These are phyloP conservation scores for Krasilnikovozyma curviuscula DNA, from an alignment of 768 basidiomycete species.

Conservation along the genomic window DNA sequence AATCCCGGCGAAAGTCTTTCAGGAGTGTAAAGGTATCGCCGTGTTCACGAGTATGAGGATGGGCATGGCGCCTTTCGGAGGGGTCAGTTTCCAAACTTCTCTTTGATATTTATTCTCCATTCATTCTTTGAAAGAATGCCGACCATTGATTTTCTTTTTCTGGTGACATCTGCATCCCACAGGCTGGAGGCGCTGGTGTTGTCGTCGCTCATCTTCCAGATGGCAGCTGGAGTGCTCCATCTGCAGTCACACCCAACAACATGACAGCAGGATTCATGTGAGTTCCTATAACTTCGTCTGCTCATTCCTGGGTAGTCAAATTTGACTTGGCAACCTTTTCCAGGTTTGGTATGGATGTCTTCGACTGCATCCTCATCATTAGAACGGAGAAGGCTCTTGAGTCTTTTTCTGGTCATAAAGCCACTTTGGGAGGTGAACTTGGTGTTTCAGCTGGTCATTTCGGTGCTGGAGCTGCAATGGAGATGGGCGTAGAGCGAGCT, in stretches of 20 bases:
- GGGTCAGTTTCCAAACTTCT: too few species aligned
- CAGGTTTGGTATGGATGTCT: conserved; percentile 24
- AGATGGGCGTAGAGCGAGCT: conserved; percentile 23
- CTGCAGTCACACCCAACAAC: conserved; percentile 24
- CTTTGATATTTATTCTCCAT: too few species aligned
- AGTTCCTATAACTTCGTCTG: background rate
- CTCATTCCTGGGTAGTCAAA: background rate
- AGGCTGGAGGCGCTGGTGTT: conserved; percentile 25
- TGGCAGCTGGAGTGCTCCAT: conserved; percentile 25
- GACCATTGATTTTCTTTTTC: too few species aligned
- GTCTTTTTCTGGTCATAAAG: conserved; percentile 25
- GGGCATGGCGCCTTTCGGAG: conserved; percentile 26
- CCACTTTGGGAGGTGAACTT: conserved; percentile 22
- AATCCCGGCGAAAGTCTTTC: conserved; percentile 24
- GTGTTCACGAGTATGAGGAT: conserved; percentile 25
- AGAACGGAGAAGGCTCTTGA: conserved; percentile 23
- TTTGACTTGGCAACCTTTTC: background rate
- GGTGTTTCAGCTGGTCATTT: conserved; percentile 25
- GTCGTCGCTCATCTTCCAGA: conserved; percentile 25
- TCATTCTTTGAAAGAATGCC: too few species aligned
- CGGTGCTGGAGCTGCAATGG: conserved; percentile 24
- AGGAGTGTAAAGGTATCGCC: conserved; percentile 21
- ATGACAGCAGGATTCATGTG: conserved; percentile 25
- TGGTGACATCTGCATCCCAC: too few species aligned
- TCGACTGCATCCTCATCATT: conserved; percentile 25